Percentiles rank a stretch among this genome's conserved stretches.
Evolutionary conservation across 75 land plant species (phyloP).

Genomic region (Ceratopteris richardii): DNA sequence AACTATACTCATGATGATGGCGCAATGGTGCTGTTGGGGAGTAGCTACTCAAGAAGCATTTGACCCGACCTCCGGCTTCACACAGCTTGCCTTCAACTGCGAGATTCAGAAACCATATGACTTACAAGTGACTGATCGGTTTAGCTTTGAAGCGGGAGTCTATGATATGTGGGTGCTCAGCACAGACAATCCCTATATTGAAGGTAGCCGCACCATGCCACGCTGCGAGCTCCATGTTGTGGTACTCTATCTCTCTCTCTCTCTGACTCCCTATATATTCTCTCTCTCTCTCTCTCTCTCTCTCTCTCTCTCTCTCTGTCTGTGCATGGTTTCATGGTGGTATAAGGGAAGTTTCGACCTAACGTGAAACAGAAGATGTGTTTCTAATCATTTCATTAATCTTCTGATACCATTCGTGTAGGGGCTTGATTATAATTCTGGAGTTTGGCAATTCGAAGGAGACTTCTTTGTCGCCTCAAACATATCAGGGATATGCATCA

Average conservation of each 20-base stretch:
- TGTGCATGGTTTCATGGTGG: too few relatives aligned
- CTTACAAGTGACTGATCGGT: slow-evolving; percentile 9
- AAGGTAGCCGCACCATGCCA: slow-evolving; percentile 24
- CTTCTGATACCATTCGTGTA: too few relatives aligned
- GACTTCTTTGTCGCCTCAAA: slow-evolving; percentile 32
- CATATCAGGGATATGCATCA: slow-evolving; percentile 28
- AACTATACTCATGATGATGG: too few relatives aligned
- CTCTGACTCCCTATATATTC: neutral
- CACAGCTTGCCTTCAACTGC: slow-evolving; percentile 10
- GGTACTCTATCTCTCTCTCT: slow-evolving; percentile 7
- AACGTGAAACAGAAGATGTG: neutral
- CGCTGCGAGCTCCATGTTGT: slow-evolving; percentile 28
- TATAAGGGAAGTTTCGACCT: neutral
- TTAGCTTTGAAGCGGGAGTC: slow-evolving; percentile 25
- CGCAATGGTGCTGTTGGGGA: neutral
- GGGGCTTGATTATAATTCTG: slow-evolving; percentile 35
- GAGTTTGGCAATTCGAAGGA: slow-evolving; percentile 63
- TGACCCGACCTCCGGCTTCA: slow-evolving; percentile 27
- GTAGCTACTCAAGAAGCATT: too few relatives aligned
- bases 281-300: neutral
- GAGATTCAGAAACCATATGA: slow-evolving; percentile 30
- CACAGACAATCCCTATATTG: slow-evolving; percentile 23
- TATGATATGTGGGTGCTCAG: slow-evolving; percentile 31
- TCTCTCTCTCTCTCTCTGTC: neutral
- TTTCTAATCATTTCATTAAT: neutral